Base-by-base conservation (phyloP, 2,329 filamentous ascomycete species). In the Chrysoporthe austroafricana region DNA sequence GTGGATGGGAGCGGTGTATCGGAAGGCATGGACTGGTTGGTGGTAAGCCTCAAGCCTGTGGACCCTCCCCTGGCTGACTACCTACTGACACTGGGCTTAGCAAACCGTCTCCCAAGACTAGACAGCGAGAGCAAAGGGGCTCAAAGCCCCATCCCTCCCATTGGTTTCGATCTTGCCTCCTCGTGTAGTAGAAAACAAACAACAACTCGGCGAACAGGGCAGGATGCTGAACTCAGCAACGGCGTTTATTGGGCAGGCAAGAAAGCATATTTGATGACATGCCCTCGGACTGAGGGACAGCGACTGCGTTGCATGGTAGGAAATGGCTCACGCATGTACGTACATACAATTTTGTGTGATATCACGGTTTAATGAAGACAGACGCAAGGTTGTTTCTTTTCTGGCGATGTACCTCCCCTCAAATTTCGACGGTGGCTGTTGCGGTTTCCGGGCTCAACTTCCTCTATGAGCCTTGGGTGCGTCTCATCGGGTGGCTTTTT, bases 11-110 rank as follows among this genome's bases (percentile, higher is more conserved):
- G 92, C 75, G 96, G 96, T 78, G 92, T 99, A 57, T 93, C 91
- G 71, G 96, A 99, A 81, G 96, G 96, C 69, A 99, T 99, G 96
- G 96, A 99, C 80, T 99, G 96, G 96, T 84, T 99, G 77, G 94
- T 96, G 85, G 92, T 95, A 81, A 79, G 85, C 84, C 64, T 26
- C 16, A 11, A 36, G 2, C 26, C 26, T 26, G 21, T 4, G 34
- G 7, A 9, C 9, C 32, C n/a, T 42, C n/a, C 48, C 34, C 32
- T 5, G 7, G 39, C 3, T 34, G 7, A 52, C 13, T 7, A 4
- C 4, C 18, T 16, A 63, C 71, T 72, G 61, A 74, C 66, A 57
- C 44, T 54, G 65, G 44, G 62, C 36, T 68, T 69, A 81, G 79
- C 79, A 80, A 80, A 81, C 79, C 54, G 79, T 81, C 62, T 76